Evolutionary conservation across 306 rosid species (phyloP).

Genomic region (Macrotyloma uniflorum): DNA sequence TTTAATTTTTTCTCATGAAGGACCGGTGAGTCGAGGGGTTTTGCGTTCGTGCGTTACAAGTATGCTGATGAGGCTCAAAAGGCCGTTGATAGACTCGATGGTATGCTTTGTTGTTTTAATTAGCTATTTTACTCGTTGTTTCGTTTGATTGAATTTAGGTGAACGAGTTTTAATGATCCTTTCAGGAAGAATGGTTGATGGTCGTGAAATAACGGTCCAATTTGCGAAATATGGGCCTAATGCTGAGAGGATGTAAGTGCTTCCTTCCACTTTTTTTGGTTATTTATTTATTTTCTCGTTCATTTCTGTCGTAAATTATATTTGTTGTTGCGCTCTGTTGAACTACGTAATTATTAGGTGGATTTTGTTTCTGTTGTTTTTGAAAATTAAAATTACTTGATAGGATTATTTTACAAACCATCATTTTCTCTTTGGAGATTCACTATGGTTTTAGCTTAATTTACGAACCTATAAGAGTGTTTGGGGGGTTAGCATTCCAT

Average conservation of each 20-base stretch:
- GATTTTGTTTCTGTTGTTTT: neutral
- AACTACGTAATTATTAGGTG: neutral
- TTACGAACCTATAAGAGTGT: neutral
- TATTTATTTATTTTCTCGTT: neutral
- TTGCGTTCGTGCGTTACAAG: constrained; percentile 91
- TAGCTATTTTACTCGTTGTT: neutral
- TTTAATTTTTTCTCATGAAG: constrained; percentile 32
- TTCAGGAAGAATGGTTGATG: constrained; percentile 86
- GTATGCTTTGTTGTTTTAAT: constrained; percentile 32
- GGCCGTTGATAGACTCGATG: constrained; percentile 91
- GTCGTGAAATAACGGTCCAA: constrained; percentile 92
- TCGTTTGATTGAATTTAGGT: neutral
- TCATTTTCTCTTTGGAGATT: neutral
- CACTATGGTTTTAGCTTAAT: neutral
- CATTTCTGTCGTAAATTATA: neutral
- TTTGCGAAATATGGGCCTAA: constrained; percentile 95
- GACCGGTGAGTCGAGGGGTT: constrained; percentile 92
- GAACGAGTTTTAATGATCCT: neutral
- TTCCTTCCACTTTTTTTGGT: neutral
- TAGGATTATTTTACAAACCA: neutral
- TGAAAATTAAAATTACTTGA: neutral
- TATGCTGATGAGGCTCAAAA: constrained; percentile 91
- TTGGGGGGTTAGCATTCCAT: neutral
- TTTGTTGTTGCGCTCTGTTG: neutral
- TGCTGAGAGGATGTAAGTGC: constrained; percentile 88